Percentiles rank a stretch among this genome's conserved stretches.
phyloP scores from a whole-genome alignment of 441 rosid genomes.

The Aquilaria agallochum region DNA sequence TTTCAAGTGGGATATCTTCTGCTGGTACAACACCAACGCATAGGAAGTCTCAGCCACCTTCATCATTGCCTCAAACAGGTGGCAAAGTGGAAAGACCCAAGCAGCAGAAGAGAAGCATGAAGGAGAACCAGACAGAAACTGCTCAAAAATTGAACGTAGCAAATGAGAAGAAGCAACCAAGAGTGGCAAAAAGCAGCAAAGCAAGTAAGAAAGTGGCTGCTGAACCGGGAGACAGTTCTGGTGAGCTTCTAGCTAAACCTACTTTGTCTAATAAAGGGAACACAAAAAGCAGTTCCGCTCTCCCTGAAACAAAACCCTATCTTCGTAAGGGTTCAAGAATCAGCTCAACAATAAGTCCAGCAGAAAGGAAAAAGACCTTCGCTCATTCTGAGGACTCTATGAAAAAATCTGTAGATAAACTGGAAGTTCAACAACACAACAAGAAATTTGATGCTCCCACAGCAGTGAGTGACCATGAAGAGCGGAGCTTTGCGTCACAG shows the following conservation, averaged over 20 bases:
- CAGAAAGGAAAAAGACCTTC: constrained; percentile 29
- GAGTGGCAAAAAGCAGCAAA: constrained; percentile 32
- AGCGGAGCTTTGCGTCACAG: constrained; percentile 17
- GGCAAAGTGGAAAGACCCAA: constrained; percentile 38
- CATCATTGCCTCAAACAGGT: constrained; percentile 29
- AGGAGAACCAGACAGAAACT: constrained; percentile 20
- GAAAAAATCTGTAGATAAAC: constrained; percentile 21
- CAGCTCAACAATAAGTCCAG: constrained; percentile 22
- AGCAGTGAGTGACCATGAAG: constrained; percentile 22
- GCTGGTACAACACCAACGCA: constrained; percentile 33
- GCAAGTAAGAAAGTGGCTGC: constrained; percentile 26
- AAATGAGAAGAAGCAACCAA: constrained; percentile 33
- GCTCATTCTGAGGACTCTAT: constrained; percentile 27
- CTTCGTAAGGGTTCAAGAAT: constrained; percentile 46
- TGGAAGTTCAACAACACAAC: constrained; percentile 28
- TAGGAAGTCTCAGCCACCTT: constrained; percentile 39
- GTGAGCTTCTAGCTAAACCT: constrained; percentile 34
- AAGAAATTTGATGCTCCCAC: constrained; percentile 24
- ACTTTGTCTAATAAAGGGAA: constrained; percentile 48
- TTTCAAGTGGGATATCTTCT: constrained; percentile 32
- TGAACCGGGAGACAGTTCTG: constrained; percentile 31
- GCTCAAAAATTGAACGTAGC: constrained; percentile 22
- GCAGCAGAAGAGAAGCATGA: constrained; percentile 27
- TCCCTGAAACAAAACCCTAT: constrained; percentile 54
- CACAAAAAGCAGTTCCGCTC: constrained; percentile 61